A percentile compares a stretch with the other conserved stretches of the same genome.
These are phyloP conservation scores for Xylariaceae sp. DNA, from an alignment of 2,329 filamentous ascomycete genomes.

Conservation along the genomic window DNA sequence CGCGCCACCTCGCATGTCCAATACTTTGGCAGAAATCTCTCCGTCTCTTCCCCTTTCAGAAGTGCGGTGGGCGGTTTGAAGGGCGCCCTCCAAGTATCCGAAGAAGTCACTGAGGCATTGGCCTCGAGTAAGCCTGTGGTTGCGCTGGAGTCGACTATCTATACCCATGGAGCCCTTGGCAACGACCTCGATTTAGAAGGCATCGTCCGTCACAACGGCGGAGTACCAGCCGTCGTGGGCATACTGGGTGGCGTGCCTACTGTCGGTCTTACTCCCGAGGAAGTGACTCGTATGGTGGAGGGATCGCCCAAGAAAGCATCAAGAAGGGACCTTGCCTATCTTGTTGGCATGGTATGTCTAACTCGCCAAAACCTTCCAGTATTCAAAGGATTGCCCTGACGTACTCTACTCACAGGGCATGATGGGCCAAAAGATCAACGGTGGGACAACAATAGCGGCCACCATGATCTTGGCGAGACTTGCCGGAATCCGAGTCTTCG, in stretches of 20 bases:
- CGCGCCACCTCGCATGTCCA: slow-evolving; percentile 3
- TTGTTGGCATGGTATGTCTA: slow-evolving; percentile 68
- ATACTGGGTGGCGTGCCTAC: slow-evolving; percentile 75
- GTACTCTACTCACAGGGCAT: slow-evolving; percentile 42
- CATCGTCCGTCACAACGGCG: slow-evolving; percentile 73
- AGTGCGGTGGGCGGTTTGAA: slow-evolving; percentile 23
- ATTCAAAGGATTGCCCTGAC: slow-evolving; percentile 7
- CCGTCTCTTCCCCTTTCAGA: slow-evolving; percentile 8
- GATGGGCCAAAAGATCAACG: slow-evolving; percentile 62
- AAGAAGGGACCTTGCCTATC: slow-evolving; percentile 74
- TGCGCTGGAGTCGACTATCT: slow-evolving; percentile 91
- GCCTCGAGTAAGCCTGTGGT: slow-evolving; percentile 73
- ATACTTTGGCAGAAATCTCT: slow-evolving; percentile 7
- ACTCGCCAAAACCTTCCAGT: neutral
- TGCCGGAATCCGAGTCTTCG: slow-evolving; percentile 87
- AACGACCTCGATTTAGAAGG: slow-evolving; percentile 65
- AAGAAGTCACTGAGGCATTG: slow-evolving; percentile 75
- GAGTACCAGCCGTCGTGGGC: slow-evolving; percentile 83
- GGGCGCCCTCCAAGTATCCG: slow-evolving; percentile 60
- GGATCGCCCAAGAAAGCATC: slow-evolving; percentile 74
- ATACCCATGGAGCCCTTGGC: slow-evolving; percentile 88
- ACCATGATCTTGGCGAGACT: slow-evolving; percentile 85
- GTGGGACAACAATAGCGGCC: slow-evolving; percentile 86
- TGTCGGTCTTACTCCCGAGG: slow-evolving; percentile 66
- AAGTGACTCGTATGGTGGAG: slow-evolving; percentile 67